A percentile compares a stretch with the other conserved stretches of the same genome.
Conservation (phyloP, 306 rosid species). For the Casuarina cunninghamiana region DNA sequence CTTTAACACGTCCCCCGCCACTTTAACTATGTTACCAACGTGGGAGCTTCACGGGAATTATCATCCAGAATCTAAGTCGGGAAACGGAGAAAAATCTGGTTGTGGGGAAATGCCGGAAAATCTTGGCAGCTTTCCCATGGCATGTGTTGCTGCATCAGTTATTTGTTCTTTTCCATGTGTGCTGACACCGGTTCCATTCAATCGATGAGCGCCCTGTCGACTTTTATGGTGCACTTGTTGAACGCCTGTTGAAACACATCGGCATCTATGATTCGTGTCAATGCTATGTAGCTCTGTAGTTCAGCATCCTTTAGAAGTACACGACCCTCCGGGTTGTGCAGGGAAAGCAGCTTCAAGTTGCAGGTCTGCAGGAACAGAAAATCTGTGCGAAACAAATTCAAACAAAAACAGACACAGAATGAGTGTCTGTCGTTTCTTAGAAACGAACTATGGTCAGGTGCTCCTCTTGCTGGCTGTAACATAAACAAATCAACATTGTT, state of each 20-base stretch:
- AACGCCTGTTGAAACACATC: neutral
- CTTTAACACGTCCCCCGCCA: neutral
- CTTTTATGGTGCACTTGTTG: neutral
- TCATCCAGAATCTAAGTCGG: neutral
- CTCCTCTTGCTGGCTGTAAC: too few species aligned
- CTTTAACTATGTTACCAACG: neutral
- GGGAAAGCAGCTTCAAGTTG: too few species aligned
- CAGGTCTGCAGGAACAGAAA: too few species aligned
- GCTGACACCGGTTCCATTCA: neutral
- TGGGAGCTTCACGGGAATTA: too few species aligned
- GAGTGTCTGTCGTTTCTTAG: too few species aligned
- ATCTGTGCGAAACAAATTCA: too few species aligned
- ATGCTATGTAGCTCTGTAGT: neutral
- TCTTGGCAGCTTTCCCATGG: neutral
- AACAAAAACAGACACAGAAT: too few species aligned
- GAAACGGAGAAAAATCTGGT: neutral
- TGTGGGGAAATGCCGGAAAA: neutral
- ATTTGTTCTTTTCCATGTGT: neutral
- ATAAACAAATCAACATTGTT: too few species aligned
- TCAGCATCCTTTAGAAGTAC: too few species aligned
- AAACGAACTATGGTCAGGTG: too few species aligned
- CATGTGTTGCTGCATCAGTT: neutral
- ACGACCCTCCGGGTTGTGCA: neutral
- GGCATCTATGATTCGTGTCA: neutral
- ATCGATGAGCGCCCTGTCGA: neutral